Percentiles rank a stretch among this genome's conserved stretches.
Conservation (phyloP, 495 filamentous ascomycete genomes). For the Penicillium psychrofluorescens region DNA sequence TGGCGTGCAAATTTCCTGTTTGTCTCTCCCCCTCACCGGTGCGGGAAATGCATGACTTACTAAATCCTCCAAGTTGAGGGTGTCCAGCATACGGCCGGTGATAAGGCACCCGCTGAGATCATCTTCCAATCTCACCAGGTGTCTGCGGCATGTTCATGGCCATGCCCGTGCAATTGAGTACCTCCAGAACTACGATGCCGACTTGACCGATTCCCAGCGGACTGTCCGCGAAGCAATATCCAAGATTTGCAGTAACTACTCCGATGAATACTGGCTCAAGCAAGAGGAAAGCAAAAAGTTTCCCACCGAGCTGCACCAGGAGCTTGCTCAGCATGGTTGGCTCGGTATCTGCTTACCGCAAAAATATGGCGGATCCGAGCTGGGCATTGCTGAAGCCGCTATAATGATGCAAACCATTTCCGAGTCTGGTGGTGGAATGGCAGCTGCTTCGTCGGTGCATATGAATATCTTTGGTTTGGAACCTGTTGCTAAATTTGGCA, state of each 20-base stretch:
- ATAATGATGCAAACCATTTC: slow-evolving; percentile 83
- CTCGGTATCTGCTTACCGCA: slow-evolving; percentile 72
- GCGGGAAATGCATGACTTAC: too few relatives aligned
- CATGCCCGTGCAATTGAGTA: slow-evolving; percentile 17
- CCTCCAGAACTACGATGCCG: slow-evolving; percentile 62
- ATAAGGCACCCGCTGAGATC: too few relatives aligned
- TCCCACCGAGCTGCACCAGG: slow-evolving; percentile 65
- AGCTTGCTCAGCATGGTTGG: slow-evolving; percentile 71
- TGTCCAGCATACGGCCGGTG: too few relatives aligned
- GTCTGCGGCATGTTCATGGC: background rate
- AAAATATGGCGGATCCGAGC: slow-evolving; percentile 60
- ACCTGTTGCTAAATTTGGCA: slow-evolving; percentile 65
- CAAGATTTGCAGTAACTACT: slow-evolving; percentile 59
- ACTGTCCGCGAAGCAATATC: slow-evolving; percentile 65
- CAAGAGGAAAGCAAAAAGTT: slow-evolving; percentile 60
- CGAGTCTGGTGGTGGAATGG: slow-evolving; percentile 70
- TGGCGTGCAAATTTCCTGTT: too few relatives aligned
- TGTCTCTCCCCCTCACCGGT: too few relatives aligned
- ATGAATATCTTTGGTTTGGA: slow-evolving; percentile 75
- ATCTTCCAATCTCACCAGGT: too few relatives aligned
- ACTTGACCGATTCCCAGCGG: slow-evolving; percentile 65
- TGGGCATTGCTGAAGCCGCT: slow-evolving; percentile 74
- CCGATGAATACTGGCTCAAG: slow-evolving; percentile 61
- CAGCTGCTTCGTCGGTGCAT: slow-evolving; percentile 69
- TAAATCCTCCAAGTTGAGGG: too few relatives aligned